phyloP scores from a whole-genome alignment of 768 basidiomycete species.

The Lactarius tabidus region DNA sequence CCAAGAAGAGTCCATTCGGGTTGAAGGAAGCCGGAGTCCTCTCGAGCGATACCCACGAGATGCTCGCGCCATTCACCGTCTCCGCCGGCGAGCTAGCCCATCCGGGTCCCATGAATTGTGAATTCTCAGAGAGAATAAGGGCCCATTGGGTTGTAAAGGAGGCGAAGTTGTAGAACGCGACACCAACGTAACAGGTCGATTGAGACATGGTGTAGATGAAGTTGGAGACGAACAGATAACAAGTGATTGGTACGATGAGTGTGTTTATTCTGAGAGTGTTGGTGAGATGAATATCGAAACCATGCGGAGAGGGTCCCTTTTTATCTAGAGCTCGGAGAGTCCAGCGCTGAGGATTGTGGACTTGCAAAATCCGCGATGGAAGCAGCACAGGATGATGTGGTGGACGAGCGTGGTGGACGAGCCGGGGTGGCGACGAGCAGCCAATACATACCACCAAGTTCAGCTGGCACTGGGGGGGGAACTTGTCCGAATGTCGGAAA shows the following conservation, averaged over 20 bases:
- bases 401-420: too few relatives aligned
- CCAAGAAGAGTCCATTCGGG: neutral
- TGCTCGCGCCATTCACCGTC: neutral
- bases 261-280: neutral
- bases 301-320: neutral
- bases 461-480: neutral
- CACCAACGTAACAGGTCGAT: neutral
- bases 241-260: neutral
- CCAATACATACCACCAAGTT: neutral
- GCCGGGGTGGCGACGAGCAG: neutral
- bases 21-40: neutral
- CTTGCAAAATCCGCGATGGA: neutral
- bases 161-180: neutral
- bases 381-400: neutral
- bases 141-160: slow-evolving; percentile 7
- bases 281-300: neutral
- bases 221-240: neutral
- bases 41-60: neutral
- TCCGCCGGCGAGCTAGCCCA: slow-evolving; percentile 3
- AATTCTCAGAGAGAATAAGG: neutral
- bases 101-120: neutral
- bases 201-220: neutral
- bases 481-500: too few relatives aligned
- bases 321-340: neutral
- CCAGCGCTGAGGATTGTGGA: neutral